Conservation (phyloP, 306 rosid species). For the Dicorynia guianensis region DNA sequence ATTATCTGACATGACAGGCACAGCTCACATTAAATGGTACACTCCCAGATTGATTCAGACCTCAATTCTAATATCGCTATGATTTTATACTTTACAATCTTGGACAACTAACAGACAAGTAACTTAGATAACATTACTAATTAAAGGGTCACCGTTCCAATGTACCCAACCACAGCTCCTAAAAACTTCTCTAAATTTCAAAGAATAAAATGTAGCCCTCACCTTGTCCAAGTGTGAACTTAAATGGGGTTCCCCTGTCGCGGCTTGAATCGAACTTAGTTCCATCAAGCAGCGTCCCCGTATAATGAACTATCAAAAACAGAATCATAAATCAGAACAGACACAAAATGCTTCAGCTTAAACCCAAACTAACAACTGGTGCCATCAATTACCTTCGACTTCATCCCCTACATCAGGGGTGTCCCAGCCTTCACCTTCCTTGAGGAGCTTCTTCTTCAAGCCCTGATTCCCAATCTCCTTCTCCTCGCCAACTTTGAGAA, state of each 20-base stretch:
- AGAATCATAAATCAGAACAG: too few relatives aligned
- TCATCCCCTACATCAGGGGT: constrained; percentile 88
- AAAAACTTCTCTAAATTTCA: background rate
- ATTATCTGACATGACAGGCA: too few relatives aligned
- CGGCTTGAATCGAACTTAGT: constrained; percentile 75
- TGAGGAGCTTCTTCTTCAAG: constrained; percentile 87
- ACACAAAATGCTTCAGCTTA: background rate
- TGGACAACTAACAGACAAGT: too few relatives aligned
- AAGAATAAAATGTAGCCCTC: constrained; percentile 7
- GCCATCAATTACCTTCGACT: constrained; percentile 66
- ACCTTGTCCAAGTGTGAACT: constrained; percentile 79
- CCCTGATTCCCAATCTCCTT: constrained; percentile 86
- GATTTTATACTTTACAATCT: too few relatives aligned
- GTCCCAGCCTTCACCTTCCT: constrained; percentile 82
- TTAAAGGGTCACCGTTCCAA: background rate
- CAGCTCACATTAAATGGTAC: too few relatives aligned
- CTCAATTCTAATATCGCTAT: too few relatives aligned
- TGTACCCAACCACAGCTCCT: background rate
- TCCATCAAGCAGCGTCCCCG: constrained; percentile 72
- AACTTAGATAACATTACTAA: too few relatives aligned
- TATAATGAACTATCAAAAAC: constrained; percentile 54
- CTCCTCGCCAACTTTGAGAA: constrained; percentile 86
- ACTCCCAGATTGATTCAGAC: too few relatives aligned
- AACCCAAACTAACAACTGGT: background rate
- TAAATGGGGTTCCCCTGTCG: constrained; percentile 57